These are phyloP conservation scores for Ascochyta viciae-villosae DNA, from an alignment of 2,329 filamentous ascomycete genomes.

Conservation along the genomic window DNA sequence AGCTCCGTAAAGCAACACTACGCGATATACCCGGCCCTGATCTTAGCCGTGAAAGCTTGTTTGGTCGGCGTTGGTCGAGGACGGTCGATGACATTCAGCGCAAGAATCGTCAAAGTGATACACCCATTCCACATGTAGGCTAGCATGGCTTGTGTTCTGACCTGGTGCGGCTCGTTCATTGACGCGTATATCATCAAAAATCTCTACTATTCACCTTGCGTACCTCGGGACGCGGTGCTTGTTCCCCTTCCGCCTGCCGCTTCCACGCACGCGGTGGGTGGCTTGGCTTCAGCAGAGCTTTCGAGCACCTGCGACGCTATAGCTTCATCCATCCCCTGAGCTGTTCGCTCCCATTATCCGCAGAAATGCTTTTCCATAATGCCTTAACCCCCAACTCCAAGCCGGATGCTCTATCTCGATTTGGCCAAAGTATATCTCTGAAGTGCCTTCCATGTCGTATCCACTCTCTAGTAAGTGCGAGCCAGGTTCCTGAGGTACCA, in stretches of 20 bases:
- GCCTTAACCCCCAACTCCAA: conserved; percentile 44
- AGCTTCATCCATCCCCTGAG: conserved; percentile 20
- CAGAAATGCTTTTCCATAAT: conserved; percentile 43
- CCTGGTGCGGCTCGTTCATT: conserved; percentile 16
- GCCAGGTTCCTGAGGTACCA: conserved; percentile 99
- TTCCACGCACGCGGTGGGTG: conserved; percentile 20
- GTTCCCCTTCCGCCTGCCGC: conserved; percentile 21
- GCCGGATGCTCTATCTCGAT: conserved; percentile 43
- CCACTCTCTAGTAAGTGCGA: conserved; percentile 77
- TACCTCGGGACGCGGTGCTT: conserved; percentile 15
- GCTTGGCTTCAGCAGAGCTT: conserved; percentile 17
- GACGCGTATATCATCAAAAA: conserved; percentile 22
- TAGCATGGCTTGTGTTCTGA: neutral
- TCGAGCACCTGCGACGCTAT: conserved; percentile 18
- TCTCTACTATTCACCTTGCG: conserved; percentile 22
- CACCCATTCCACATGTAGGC: conserved; percentile 26
- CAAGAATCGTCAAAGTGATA: conserved; percentile 27
- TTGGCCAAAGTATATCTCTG: conserved; percentile 17
- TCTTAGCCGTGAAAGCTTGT: conserved; percentile 4
- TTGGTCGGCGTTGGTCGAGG: conserved; percentile 25
- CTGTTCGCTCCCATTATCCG: conserved; percentile 19
- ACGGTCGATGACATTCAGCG: neutral
- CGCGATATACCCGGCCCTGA: conserved; percentile 10
- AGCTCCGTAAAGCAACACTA: neutral
- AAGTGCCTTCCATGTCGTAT: conserved; percentile 9